Base-by-base conservation (phyloP, 2,329 filamentous ascomycete species). In the Ophidiomyces ophidiicola region DNA sequence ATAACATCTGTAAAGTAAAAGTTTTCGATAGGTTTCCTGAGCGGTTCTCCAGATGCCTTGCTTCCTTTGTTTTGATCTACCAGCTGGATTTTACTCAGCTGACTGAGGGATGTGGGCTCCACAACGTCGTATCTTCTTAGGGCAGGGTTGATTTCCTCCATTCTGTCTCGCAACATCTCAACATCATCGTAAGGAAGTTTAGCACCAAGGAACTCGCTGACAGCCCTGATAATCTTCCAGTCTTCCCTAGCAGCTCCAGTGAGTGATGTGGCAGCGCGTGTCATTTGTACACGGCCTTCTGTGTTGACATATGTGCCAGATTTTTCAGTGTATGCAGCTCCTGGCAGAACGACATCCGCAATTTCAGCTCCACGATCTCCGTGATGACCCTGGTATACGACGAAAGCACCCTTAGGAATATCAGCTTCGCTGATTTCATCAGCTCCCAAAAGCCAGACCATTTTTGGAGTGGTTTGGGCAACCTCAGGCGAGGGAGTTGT, bases 1-100 rank as follows among this genome's bases (percentile, higher is more conserved):
- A 98, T 94, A 43, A 80, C 78, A 65, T 98, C 88, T 61, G 90
- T 98, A 66, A 96, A 94, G 69, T 87, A 98, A 64, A 98, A 98
- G 70, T 98, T 84, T 54, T 94, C 79, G 52, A 98, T 84, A 42
- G 82, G 77, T 64, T 82, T 83, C 70, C 78, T 84, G 54, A 98
- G 71, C 20, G 82, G 76, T 52, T 71, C 65, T n/a, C 77, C 78
- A 28, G 69, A 80, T n/a, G 72, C 55, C 64, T 83, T 80, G 36
- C 76, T 66, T 33, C 84, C 86, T 75, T 90, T 94, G 71, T 96
- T 96, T 64, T 92, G 83, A 58, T 96, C 90, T 38, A 94, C 83
- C 42, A 98, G 71, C 65, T 96, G 88, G 42, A 94, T 81, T 72
- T 87, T 94, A 74, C 83, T 86, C 53, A 96, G 67, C 47, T 76